These are phyloP conservation scores for Pseudonitzschia pungens DNA, from an alignment of 108 stramenopile species.

Conservation along the genomic window DNA sequence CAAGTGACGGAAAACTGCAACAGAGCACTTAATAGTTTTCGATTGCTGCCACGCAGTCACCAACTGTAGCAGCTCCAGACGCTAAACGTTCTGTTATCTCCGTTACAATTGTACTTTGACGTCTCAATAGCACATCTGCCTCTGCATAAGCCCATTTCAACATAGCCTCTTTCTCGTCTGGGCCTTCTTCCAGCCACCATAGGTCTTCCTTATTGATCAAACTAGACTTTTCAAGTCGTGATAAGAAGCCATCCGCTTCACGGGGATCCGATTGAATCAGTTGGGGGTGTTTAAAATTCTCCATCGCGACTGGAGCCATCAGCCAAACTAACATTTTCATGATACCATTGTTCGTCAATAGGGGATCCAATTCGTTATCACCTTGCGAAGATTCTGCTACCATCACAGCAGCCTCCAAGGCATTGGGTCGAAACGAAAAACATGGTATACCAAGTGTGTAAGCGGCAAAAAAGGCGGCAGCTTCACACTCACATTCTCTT, in stretches of 20 bases:
- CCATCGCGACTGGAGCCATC: constrained; percentile 91
- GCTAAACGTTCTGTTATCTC: constrained; percentile 73
- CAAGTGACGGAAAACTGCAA: neutral
- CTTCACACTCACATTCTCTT: constrained; percentile 92
- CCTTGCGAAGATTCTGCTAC: constrained; percentile 39
- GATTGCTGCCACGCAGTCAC: constrained; percentile 84
- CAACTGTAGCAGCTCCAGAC: constrained; percentile 83
- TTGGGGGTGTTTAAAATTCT: constrained; percentile 75
- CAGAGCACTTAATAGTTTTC: constrained; percentile 45
- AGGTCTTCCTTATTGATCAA: constrained; percentile 27
- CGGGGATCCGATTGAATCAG: constrained; percentile 88
- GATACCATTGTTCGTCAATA: constrained; percentile 75
- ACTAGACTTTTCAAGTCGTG: constrained; percentile 54
- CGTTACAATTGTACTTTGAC: constrained; percentile 55
- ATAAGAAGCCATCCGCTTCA: constrained; percentile 79
- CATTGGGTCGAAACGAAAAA: constrained; percentile 93
- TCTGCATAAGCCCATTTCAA: constrained; percentile 83
- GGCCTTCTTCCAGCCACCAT: constrained; percentile 34
- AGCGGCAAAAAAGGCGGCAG: constrained; percentile 85
- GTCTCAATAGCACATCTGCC: constrained; percentile 68
- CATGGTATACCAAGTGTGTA: constrained; percentile 92
- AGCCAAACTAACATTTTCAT: constrained; percentile 90
- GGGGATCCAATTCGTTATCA: constrained; percentile 47
- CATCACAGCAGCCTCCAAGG: constrained; percentile 73
- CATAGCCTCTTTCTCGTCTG: constrained; percentile 56